Evolutionary conservation across 441 rosid species (phyloP).

Genomic region (Daphne laureola): DNA sequence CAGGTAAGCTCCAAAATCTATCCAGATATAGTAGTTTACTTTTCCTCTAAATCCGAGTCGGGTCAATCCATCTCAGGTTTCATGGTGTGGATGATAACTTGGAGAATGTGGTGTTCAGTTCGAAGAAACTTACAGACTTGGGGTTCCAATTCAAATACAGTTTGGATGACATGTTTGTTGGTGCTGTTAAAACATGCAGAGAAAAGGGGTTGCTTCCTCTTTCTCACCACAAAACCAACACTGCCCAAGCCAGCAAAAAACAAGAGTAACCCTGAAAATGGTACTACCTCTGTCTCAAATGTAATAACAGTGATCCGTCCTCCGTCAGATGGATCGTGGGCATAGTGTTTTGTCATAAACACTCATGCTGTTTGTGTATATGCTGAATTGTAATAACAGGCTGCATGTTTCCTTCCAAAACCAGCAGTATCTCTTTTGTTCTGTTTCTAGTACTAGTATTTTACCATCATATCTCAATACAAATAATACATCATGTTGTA

Average conservation of each 20-base stretch:
- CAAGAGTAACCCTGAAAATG: too few relatives aligned
- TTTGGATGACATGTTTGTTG: constrained; percentile 63
- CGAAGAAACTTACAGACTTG: constrained; percentile 56
- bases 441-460: too few relatives aligned
- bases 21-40: background rate
- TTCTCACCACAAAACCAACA: constrained; percentile 10
- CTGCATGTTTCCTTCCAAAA: too few relatives aligned
- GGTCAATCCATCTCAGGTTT: constrained; percentile 30
- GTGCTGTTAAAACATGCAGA: constrained; percentile 63
- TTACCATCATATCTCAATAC: too few relatives aligned
- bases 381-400: too few relatives aligned
- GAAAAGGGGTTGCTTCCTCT: constrained; percentile 57
- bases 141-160: constrained; percentile 68
- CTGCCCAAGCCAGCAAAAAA: background rate
- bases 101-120: constrained; percentile 32
- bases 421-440: too few relatives aligned
- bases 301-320: too few relatives aligned
- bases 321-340: too few relatives aligned
- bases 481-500: too few relatives aligned
- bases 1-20: constrained; percentile 17
- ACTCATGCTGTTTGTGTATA: too few relatives aligned
- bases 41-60: background rate
- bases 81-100: constrained; percentile 47
- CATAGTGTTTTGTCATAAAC: too few relatives aligned
- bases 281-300: too few relatives aligned